Conservation (phyloP, 1,139 yeast species). For the Hemisphaericaspora lyxosophila region DNA sequence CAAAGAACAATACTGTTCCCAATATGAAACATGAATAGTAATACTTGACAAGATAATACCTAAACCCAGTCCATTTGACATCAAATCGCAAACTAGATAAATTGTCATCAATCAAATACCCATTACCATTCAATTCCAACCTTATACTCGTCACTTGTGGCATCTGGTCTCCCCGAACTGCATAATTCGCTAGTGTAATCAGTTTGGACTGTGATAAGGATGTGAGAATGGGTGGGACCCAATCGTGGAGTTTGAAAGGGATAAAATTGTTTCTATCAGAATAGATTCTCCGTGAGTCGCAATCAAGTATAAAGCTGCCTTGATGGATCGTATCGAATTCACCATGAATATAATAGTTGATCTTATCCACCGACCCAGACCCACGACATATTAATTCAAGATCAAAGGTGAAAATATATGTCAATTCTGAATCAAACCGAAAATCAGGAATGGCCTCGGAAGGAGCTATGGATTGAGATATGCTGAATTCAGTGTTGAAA, state of each 20-base stretch:
- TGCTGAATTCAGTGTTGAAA: too few relatives aligned
- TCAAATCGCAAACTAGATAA: slow-evolving; percentile 18
- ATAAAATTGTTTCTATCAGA: slow-evolving; percentile 29
- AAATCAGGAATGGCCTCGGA: slow-evolving; percentile 2
- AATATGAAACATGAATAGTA: slow-evolving; percentile 44
- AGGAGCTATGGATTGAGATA: too few relatives aligned
- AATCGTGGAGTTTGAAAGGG: slow-evolving; percentile 38
- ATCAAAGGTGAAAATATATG: slow-evolving; percentile 11
- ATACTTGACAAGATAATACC: slow-evolving; percentile 56
- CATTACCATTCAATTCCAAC: slow-evolving; percentile 5
- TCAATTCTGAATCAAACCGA: slow-evolving; percentile 10
- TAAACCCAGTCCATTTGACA: slow-evolving; percentile 53
- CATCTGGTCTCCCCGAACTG: slow-evolving; percentile 10
- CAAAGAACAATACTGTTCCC: slow-evolving; percentile 55
- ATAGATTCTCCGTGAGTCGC: slow-evolving; percentile 33
- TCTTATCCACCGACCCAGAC: slow-evolving; percentile 4
- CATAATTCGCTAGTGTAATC: slow-evolving; percentile 2
- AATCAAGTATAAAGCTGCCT: slow-evolving; percentile 24
- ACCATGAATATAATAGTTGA: slow-evolving; percentile 6
- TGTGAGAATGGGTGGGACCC: slow-evolving; percentile 36
- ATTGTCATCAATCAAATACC: slow-evolving; percentile 13
- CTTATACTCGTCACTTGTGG: slow-evolving; percentile 2
- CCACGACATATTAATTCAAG: slow-evolving; percentile 7
- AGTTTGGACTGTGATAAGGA: slow-evolving; percentile 3
- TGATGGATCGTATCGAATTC: slow-evolving; percentile 6